Conservation (phyloP, 331 rosid genomes). For the Prunus yedoensis region DNA sequence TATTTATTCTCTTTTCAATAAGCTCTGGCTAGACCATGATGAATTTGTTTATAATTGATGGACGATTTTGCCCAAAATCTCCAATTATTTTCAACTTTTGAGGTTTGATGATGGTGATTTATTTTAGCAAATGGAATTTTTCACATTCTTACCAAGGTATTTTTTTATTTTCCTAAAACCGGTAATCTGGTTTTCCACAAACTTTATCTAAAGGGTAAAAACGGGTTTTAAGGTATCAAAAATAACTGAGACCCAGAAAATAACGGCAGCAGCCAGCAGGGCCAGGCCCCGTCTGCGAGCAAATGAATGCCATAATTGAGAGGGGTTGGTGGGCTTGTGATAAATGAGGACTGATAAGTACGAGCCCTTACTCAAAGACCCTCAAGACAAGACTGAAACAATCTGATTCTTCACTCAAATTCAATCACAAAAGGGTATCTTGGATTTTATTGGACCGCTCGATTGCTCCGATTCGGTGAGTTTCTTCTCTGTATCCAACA, state of each 20-base stretch:
- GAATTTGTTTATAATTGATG: not conserved
- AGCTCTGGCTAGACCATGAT: no score
- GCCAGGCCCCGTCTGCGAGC: not conserved
- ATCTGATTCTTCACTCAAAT: not conserved
- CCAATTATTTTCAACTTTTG: not conserved
- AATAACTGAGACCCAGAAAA: no score
- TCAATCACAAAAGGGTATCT: not conserved
- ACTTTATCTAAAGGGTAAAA: no score
- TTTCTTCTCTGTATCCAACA: not conserved
- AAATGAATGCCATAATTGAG: not conserved
- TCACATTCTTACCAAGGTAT: no score
- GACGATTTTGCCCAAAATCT: not conserved
- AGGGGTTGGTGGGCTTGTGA: not conserved
- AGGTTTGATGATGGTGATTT: not conserved
- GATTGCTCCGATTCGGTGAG: slow-evolving; percentile 7
- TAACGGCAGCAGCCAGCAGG: not conserved
- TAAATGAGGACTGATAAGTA: not conserved
- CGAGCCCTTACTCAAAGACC: not conserved
- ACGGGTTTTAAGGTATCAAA: no score
- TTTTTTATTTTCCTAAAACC: no score
- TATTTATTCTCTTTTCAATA: no score
- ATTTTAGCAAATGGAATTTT: no score
- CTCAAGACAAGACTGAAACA: not conserved
- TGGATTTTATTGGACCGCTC: not conserved
- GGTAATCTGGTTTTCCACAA: no score